phyloP scores from a whole-genome alignment of 2,329 filamentous ascomycete genomes.

The Tolypocladium paradoxum region DNA sequence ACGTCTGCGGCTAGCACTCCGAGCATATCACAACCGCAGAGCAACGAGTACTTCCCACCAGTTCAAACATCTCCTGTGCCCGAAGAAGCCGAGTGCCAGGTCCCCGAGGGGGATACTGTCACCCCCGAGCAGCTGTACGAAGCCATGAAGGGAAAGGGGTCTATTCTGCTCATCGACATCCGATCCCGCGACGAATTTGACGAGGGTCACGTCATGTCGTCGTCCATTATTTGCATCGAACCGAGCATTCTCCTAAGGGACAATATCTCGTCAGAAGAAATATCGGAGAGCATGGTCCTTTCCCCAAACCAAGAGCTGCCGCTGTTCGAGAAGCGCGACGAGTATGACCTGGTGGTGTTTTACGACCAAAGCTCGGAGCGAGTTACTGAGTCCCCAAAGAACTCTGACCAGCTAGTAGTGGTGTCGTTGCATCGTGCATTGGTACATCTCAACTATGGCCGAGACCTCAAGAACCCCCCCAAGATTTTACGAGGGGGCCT shows the following conservation, averaged over 20 bases:
- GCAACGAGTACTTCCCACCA: constrained; percentile 20
- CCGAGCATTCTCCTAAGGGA: constrained; percentile 61
- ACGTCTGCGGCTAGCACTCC: constrained; percentile 23
- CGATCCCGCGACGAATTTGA: constrained; percentile 73
- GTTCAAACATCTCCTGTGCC: constrained; percentile 21
- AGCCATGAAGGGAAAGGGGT: constrained; percentile 49
- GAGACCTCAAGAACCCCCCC: constrained; percentile 60
- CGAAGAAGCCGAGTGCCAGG: constrained; percentile 24
- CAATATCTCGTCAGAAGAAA: constrained; percentile 50
- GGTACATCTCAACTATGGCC: constrained; percentile 71
- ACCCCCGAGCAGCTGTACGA: constrained; percentile 59
- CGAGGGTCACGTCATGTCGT: constrained; percentile 76
- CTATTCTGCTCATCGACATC: constrained; percentile 76
- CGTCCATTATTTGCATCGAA: constrained; percentile 81
- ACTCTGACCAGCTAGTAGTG: constrained; percentile 42
- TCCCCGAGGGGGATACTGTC: constrained; percentile 48
- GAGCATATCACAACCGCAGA: constrained; percentile 15
- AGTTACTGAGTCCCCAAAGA: constrained; percentile 27
- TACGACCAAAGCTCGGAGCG: constrained; percentile 63
- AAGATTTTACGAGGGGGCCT: constrained; percentile 75
- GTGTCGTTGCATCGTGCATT: constrained; percentile 69
- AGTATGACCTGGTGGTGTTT: constrained; percentile 81
- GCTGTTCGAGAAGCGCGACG: constrained; percentile 60
- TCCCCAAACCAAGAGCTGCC: constrained; percentile 64
- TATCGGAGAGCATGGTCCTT: constrained; percentile 58